phyloP scores from a whole-genome alignment of 805 yeast genomes.

The Danielia reshetovae region DNA sequence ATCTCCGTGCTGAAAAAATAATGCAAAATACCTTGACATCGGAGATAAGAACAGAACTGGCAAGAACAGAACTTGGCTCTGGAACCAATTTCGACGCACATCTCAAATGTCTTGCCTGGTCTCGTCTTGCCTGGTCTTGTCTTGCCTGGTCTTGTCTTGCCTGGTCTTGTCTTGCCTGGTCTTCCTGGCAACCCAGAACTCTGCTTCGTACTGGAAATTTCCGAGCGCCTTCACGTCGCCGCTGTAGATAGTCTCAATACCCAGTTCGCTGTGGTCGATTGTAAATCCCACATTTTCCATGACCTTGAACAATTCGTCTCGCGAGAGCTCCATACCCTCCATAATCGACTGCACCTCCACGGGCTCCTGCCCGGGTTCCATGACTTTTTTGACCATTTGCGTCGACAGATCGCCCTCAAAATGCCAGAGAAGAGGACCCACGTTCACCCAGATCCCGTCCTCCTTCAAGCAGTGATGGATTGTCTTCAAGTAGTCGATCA shows the following conservation, averaged over 20 bases:
- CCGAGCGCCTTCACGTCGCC: constrained; percentile 50
- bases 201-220: constrained; percentile 56
- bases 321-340: constrained; percentile 57
- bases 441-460: constrained; percentile 57
- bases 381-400: constrained; percentile 9
- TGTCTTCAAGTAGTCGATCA: constrained; percentile 53
- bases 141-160: not conserved
- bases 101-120: no score
- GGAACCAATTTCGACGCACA: no score
- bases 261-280: constrained; percentile 41
- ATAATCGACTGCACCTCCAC: constrained; percentile 29
- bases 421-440: constrained; percentile 74
- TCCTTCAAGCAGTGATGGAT: constrained; percentile 42
- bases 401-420: constrained; percentile 47
- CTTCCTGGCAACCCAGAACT: constrained; percentile 52
- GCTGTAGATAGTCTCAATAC: constrained; percentile 50
- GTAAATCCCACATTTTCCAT: constrained; percentile 48
- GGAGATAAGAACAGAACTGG: no score
- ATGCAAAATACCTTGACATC: no score
- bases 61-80: no score
- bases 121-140: no score
- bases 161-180: not conserved
- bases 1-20: no score
- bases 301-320: constrained; percentile 50
- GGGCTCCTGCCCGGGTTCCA: constrained; percentile 15